These are phyloP conservation scores for Lycium barbarum DNA, from an alignment of 257 asterid species.

Conservation along the genomic window DNA sequence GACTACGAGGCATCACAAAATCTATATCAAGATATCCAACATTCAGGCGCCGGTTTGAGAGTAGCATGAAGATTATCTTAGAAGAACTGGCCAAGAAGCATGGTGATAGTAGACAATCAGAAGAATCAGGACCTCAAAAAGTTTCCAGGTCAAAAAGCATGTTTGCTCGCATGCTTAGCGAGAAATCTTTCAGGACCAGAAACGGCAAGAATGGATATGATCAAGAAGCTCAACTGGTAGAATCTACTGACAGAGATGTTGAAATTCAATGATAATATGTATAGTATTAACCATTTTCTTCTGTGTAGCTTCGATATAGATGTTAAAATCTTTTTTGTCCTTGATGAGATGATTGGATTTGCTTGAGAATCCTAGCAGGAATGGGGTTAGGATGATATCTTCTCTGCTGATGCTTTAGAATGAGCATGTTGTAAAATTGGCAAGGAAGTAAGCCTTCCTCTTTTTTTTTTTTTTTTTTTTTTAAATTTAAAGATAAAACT, in stretches of 20 bases:
- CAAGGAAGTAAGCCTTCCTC: neutral
- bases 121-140: constrained; percentile 31
- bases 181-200: constrained; percentile 61
- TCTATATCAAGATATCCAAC: constrained; percentile 92
- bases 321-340: neutral
- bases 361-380: neutral
- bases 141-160: constrained; percentile 65
- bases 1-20: constrained; percentile 89
- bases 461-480: neutral
- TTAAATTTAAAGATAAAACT: neutral
- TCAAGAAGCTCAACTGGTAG: constrained; percentile 51
- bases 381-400: neutral
- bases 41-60: constrained; percentile 82
- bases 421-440: neutral
- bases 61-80: constrained; percentile 54
- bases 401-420: constrained; percentile 1
- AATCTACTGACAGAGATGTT: constrained; percentile 45
- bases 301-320: neutral
- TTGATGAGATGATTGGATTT: neutral
- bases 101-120: constrained; percentile 40
- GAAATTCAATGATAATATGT: constrained; percentile 50
- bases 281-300: neutral
- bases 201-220: constrained; percentile 42
- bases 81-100: constrained; percentile 76
- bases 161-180: constrained; percentile 63